These are phyloP conservation scores for Martensiomyces pterosporus DNA, from an alignment of 192 early-diverging fungal genomes.

Conservation along the genomic window DNA sequence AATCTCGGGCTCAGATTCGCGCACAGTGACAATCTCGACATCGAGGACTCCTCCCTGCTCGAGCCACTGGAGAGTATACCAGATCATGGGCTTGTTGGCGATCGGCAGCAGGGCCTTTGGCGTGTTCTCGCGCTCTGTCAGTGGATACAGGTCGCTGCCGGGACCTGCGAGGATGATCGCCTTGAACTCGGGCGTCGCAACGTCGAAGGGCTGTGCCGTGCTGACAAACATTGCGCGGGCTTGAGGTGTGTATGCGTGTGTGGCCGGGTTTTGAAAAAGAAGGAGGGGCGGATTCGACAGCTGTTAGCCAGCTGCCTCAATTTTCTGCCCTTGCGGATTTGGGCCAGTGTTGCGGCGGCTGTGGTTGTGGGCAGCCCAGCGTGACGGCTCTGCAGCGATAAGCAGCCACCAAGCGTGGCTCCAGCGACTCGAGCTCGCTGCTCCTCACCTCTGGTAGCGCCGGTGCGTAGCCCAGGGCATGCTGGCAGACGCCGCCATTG, in stretches of 20 bases:
- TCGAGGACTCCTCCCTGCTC: slow-evolving; percentile 72
- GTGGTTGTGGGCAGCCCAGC: no score
- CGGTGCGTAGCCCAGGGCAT: no score
- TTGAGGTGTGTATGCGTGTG: no score
- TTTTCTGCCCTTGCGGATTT: no score
- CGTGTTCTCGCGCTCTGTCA: slow-evolving; percentile 75
- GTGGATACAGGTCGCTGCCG: slow-evolving; percentile 59
- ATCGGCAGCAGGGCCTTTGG: slow-evolving; percentile 95
- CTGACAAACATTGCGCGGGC: slow-evolving; percentile 28
- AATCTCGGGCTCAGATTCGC: slow-evolving; percentile 59
- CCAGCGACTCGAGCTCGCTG: no score
- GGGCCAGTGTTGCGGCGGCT: no score
- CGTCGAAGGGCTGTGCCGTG: slow-evolving; percentile 20
- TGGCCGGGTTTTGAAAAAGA: background rate
- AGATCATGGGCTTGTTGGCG: slow-evolving; percentile 92
- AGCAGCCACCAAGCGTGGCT: no score
- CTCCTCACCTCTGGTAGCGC: no score
- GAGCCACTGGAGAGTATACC: slow-evolving; percentile 91
- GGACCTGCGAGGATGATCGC: slow-evolving; percentile 41
- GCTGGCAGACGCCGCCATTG: no score
- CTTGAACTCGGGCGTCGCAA: slow-evolving; percentile 41
- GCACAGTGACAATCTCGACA: slow-evolving; percentile 75
- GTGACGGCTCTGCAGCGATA: no score
- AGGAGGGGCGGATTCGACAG: background rate
- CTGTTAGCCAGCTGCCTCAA: no score